Conservation (phyloP, 2,329 filamentous ascomycete species). For the Diaporthe capsici region DNA sequence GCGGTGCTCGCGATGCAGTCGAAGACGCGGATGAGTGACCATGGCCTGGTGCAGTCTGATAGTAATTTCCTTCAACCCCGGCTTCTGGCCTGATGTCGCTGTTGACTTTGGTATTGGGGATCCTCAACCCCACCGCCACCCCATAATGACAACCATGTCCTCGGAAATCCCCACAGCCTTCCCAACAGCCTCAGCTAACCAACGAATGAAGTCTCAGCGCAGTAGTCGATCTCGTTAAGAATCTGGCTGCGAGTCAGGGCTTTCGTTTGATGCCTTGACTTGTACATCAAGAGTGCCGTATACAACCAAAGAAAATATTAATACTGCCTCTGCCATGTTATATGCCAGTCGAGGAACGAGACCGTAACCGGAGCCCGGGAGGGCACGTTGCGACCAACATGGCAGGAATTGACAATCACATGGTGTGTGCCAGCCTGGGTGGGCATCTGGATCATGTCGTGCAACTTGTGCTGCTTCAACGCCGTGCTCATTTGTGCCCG, state of each 20-base stretch:
- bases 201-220: conserved; percentile 42
- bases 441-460: background rate
- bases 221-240: conserved; percentile 39
- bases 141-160: conserved; percentile 40
- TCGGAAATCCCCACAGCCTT: conserved; percentile 39
- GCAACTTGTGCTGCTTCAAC: background rate
- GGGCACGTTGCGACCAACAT: background rate
- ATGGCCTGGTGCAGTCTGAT: background rate
- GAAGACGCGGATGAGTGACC: no score
- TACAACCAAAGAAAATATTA: background rate
- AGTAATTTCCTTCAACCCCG: background rate
- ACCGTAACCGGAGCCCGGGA: background rate
- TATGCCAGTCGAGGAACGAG: background rate
- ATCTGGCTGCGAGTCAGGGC: conserved; percentile 42
- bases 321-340: background rate
- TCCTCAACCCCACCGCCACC: conserved; percentile 44
- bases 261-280: conserved; percentile 20
- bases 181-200: conserved; percentile 42
- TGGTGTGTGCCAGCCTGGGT: no score
- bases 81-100: conserved; percentile 11
- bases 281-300: background rate
- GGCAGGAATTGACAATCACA: background rate
- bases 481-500: background rate
- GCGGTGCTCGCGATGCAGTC: background rate
- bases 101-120: conserved; percentile 36